Evolutionary conservation across 2,329 filamentous ascomycete genomes (phyloP), one percentile per base, ranked within the genome.

Genomic region (Stachybotrys elegans): DNA sequence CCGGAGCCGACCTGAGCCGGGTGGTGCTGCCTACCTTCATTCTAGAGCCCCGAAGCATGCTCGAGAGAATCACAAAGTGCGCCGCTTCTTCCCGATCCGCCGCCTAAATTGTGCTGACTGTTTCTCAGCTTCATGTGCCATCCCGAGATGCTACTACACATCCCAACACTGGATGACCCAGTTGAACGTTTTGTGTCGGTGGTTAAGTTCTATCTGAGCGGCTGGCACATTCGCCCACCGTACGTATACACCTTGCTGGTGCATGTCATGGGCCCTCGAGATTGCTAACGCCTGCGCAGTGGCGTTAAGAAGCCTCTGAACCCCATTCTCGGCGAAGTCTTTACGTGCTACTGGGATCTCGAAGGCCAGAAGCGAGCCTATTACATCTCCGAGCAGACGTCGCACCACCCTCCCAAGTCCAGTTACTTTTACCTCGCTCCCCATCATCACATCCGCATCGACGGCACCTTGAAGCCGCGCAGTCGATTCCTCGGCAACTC

Each of bases 391-490:
- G 93, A 98, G 68, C 93, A 98, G 67, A 98, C 93, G 2, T 97
- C 91, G 22, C 93, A 98, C 64, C 93, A 98, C 61, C 93, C 93
- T 23, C 93, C 93, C 22, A 98, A 98, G 71, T 97, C 92, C 38
- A 95, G 90, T 68, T 98, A 98, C 72, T 98, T 98, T 66, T 98
- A 95, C 71, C 91, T 95, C 84, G 91, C 88, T 0, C 93, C 93
- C 3, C 83, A 95, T 43, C 89, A 97, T 60, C 73, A 94, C 60
- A 95, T 98, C 54, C 83, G 93, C 45, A 95, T 98, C 57, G 93
- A 98, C 58, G 93, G 93, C 17, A 95, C 89, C 4, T 73, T 98
- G 53, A 97, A 97, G 64, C 93, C 93, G 2, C 81, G 91, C 56
- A 96, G 91, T 68, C 94, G 86, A 60, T 98, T 98, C 59, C 70